phyloP scores from a whole-genome alignment of 176 grass and related monocot species.

The Carex cristatella region DNA sequence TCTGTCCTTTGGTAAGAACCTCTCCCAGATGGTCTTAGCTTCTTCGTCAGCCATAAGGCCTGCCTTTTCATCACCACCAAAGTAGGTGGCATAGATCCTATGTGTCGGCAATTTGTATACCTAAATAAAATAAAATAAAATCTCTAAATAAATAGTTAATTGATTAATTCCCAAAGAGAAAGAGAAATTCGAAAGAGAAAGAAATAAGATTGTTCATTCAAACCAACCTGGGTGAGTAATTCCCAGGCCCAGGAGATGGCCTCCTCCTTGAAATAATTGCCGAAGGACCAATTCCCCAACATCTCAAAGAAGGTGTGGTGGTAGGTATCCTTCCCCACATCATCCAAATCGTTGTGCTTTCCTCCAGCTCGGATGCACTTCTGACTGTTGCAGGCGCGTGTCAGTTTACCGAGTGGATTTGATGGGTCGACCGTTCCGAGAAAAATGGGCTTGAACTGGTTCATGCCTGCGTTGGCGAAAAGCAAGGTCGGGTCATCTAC shows the following conservation, averaged over 20 bases:
- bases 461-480: constrained; percentile 96
- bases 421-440: constrained; percentile 67
- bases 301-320: constrained; percentile 99
- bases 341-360: constrained; percentile 99
- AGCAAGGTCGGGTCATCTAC: constrained; percentile 82
- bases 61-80: constrained; percentile 81
- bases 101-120: constrained; percentile 85
- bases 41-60: constrained; percentile 54
- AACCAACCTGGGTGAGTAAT: constrained; percentile 59
- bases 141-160: too few relatives aligned
- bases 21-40: constrained; percentile 64
- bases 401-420: constrained; percentile 48
- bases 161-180: too few relatives aligned
- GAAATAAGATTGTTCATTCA: too few relatives aligned
- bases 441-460: constrained; percentile 95
- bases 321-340: constrained; percentile 96
- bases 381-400: constrained; percentile 72
- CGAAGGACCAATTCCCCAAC: constrained; percentile 96
- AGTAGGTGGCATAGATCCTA: constrained; percentile 86
- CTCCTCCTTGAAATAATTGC: constrained; percentile 89
- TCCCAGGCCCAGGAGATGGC: constrained; percentile 96
- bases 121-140: constrained; percentile 26
- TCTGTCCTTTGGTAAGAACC: constrained; percentile 55
- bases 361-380: constrained; percentile 96
- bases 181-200: too few relatives aligned